A percentile compares a stretch with the other conserved stretches of the same genome.
These are phyloP conservation scores for Aspergillus cristatus DNA, from an alignment of 495 filamentous ascomycete genomes.

Conservation along the genomic window DNA sequence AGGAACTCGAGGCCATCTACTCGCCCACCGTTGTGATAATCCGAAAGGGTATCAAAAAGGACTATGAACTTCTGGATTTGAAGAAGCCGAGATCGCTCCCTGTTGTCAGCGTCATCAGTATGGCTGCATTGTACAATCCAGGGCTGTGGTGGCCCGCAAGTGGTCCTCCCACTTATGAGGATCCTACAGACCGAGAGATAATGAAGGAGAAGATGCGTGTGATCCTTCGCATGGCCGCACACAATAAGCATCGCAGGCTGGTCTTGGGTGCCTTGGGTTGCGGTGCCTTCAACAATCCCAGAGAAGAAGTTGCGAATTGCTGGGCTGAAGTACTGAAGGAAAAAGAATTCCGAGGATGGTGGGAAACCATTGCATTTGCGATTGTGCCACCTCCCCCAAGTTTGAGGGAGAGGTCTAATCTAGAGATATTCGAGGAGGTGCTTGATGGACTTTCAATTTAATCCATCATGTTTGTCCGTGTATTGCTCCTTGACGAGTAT, in stretches of 20 bases:
- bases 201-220: constrained; percentile 52
- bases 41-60: constrained; percentile 28
- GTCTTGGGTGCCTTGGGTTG: constrained; percentile 62
- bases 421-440: too few species aligned
- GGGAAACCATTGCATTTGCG: constrained; percentile 25
- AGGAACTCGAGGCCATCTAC: constrained; percentile 44
- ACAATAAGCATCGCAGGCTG: constrained; percentile 41
- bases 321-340: constrained; percentile 51
- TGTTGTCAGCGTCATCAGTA: constrained; percentile 46
- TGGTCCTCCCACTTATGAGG: constrained; percentile 18
- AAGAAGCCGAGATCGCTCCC: constrained; percentile 28
- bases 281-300: constrained; percentile 53
- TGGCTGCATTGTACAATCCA: constrained; percentile 46
- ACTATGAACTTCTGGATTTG: constrained; percentile 34
- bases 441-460: too few species aligned
- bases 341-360: constrained; percentile 41
- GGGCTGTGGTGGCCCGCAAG: constrained; percentile 24
- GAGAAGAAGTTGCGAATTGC: constrained; percentile 48
- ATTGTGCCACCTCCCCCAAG: constrained; percentile 4
- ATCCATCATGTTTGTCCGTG: too few species aligned
- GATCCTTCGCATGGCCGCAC: constrained; percentile 44
- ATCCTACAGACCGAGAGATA: constrained; percentile 32
- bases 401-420: too few species aligned
- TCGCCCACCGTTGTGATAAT: constrained; percentile 50
- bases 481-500: too few species aligned